phyloP scores from a whole-genome alignment of 2,329 filamentous ascomycete genomes.

The Rhinocladiella similis region DNA sequence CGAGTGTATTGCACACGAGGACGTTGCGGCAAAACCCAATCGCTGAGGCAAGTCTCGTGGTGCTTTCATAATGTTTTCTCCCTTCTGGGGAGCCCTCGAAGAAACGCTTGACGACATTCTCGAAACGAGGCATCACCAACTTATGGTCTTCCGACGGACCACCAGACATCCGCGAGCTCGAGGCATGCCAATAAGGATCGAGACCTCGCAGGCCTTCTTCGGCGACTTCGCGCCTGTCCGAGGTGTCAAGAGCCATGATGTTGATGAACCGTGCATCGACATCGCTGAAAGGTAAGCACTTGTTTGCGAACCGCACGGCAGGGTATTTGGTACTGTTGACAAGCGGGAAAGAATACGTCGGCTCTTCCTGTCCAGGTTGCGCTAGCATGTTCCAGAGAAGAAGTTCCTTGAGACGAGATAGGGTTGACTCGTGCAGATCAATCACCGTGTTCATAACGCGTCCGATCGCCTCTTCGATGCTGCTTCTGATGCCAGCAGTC shows the following conservation, averaged over 20 bases:
- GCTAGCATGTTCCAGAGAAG: conserved; percentile 68
- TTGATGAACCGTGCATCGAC: conserved; percentile 83
- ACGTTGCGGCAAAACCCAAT: conserved; percentile 68
- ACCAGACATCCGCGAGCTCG: conserved; percentile 18
- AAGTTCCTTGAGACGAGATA: conserved; percentile 53
- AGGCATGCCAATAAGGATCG: conserved; percentile 69
- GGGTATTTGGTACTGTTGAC: conserved; percentile 78
- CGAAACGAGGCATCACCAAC: conserved; percentile 45
- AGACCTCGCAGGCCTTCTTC: conserved; percentile 90
- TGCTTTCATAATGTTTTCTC: conserved; percentile 35
- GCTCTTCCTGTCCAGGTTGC: conserved; percentile 40
- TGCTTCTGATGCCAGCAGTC: conserved; percentile 72
- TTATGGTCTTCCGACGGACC: conserved; percentile 1
- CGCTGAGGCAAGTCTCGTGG: conserved; percentile 65
- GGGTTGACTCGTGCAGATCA: conserved; percentile 41
- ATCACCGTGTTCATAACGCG: conserved; percentile 64
- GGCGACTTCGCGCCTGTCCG: conserved; percentile 75
- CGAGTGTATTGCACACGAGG: conserved; percentile 59
- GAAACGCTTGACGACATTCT: conserved; percentile 46
- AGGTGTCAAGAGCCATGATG: conserved; percentile 73
- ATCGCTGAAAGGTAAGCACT: conserved; percentile 78
- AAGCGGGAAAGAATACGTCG: conserved; percentile 42
- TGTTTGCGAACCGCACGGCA: conserved; percentile 84
- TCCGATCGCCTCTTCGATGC: conserved; percentile 85
- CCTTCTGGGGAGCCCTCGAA: conserved; percentile 40